Base-by-base conservation (phyloP, 345 rosid genomes). In the Nasturtium officinale region DNA sequence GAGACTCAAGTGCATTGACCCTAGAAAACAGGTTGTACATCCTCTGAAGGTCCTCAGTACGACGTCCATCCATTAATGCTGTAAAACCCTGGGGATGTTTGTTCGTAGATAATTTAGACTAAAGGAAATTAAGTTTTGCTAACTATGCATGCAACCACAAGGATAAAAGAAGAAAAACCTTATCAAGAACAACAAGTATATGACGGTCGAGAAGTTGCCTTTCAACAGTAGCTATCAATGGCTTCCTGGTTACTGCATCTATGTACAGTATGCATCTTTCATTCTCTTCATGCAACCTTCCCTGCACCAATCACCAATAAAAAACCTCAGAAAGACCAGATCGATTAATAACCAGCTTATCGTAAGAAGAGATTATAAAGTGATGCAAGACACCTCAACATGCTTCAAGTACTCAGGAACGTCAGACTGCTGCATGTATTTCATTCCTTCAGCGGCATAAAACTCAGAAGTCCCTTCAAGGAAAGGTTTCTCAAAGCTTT, bases 371-470 rank as follows among this genome's bases (percentile, higher is more conserved):
- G 17, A 46, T 25, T 20, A 56, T 11, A 28, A 72, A 47, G 7
- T 50, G 29, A 56, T 43, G 26, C 61, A 50, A 77, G 69, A 74
- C 74, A 95, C 99, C 98, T 95, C 99, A 61, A 95, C 99, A 60
- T 91, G 99, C 84, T 90, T 95, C 79, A 91, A 76, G 83, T 91
- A 95, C 80, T 95, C 99, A 38, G 99, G 97, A 75, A 95, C 94
- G 73, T 95, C 97, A n/a, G 87, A 86, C 77, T 90, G 99, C 82
- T 95, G 99, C 94, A 91, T 90, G 83, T 84, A 90, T 77, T 85
- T 87, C 98, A 88, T 89, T 73, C 99, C 99, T 81, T 95, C 99
- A 43, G 99, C 82, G 9, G 92, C 97, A 88, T 91, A 95, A 85
- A 90, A 95, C 79, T 88, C 99, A 13, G 97, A 91, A 47, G 98